Conservation (phyloP, 805 yeast species). For the Metschnikowia orientalis region DNA sequence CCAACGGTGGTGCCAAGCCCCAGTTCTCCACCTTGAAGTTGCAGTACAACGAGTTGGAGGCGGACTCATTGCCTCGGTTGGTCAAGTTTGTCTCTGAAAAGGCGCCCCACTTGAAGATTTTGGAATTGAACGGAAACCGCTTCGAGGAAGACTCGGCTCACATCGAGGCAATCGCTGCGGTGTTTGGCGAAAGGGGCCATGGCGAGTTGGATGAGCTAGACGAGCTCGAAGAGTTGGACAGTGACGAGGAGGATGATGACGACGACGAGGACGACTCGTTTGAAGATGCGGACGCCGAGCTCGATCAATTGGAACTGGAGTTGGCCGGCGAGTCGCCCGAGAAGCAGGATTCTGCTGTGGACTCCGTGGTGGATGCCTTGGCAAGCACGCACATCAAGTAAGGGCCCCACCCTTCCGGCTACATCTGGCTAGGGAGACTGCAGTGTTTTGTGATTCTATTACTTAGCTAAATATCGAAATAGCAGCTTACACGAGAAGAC, state of each 20-base stretch:
- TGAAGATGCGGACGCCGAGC: constrained; percentile 52
- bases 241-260: constrained; percentile 60
- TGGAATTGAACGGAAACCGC: constrained; percentile 92
- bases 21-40: constrained; percentile 59
- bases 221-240: constrained; percentile 82
- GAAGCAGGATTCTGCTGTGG: constrained; percentile 44
- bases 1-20: constrained; percentile 28
- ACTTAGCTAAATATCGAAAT: no score
- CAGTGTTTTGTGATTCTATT: no score
- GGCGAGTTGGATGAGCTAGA: constrained; percentile 92
- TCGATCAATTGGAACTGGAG: constrained; percentile 49
- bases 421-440: no score
- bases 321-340: constrained; percentile 30
- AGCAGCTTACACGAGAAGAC: no score
- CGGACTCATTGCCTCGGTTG: constrained; percentile 57
- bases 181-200: constrained; percentile 66
- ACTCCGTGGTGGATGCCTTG: constrained; percentile 55
- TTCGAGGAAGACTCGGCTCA: constrained; percentile 82
- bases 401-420: no score
- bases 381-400: constrained; percentile 46
- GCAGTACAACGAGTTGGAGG: constrained; percentile 85
- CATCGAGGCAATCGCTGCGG: constrained; percentile 53
- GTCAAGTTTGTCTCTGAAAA: constrained; percentile 48
- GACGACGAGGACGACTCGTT: constrained; percentile 46
- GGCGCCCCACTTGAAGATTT: constrained; percentile 54